These are phyloP conservation scores for Geranium brycei DNA, from an alignment of 345 rosid genomes.

Conservation along the genomic window DNA sequence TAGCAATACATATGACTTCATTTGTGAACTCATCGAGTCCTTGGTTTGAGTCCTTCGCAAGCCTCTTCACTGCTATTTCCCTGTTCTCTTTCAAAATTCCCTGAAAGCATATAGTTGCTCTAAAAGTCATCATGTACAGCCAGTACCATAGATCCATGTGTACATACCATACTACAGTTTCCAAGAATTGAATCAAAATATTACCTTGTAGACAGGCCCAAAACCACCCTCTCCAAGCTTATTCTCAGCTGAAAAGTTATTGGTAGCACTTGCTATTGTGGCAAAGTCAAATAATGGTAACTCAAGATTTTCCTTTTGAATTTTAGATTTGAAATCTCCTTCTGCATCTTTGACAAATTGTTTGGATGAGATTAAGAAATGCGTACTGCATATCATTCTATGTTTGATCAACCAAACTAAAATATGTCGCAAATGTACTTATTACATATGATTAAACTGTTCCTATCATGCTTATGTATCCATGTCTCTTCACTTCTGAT, in stretches of 20 bases:
- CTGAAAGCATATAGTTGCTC: constrained; percentile 13
- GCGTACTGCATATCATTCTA: neutral
- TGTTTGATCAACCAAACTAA: too few relatives aligned
- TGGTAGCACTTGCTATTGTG: constrained; percentile 6
- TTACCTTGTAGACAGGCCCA: constrained; percentile 20
- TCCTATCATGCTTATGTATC: too few relatives aligned
- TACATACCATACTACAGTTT: neutral
- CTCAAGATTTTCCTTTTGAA: neutral
- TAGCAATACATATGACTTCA: constrained; percentile 20
- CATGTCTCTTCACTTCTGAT: too few relatives aligned
- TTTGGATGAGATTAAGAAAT: neutral
- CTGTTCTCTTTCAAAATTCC: constrained; percentile 19
- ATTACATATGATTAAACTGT: too few relatives aligned
- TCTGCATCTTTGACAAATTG: neutral
- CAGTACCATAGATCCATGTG: neutral
- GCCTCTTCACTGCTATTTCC: constrained; percentile 31
- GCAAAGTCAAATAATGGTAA: constrained; percentile 2
- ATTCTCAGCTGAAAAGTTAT: constrained; percentile 3
- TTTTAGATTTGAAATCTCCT: neutral
- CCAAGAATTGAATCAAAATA: neutral
- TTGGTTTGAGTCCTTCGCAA: constrained; percentile 17
- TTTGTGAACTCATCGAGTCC: constrained; percentile 15
- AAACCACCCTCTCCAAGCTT: constrained; percentile 21
- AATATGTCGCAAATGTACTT: too few relatives aligned
- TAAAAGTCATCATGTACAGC: neutral